phyloP scores from a whole-genome alignment of 108 stramenopile species.

The Skeletonema menzelii region DNA sequence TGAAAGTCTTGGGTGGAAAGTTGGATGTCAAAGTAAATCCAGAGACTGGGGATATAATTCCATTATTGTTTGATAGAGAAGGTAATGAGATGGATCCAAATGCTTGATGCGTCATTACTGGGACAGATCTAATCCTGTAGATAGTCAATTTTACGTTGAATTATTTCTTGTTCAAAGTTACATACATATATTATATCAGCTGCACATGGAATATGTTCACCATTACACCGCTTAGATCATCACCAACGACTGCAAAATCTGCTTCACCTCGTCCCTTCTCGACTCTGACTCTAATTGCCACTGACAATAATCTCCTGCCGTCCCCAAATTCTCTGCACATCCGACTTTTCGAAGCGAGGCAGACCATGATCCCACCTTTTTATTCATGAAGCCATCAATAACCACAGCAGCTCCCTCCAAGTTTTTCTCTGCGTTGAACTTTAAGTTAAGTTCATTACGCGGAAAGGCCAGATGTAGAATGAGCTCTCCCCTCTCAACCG shows the following conservation, averaged over 20 bases:
- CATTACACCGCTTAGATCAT: background rate
- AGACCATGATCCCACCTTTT: constrained; percentile 4
- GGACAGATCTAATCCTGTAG: background rate
- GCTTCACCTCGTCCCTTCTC: background rate
- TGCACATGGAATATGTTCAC: background rate
- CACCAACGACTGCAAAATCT: constrained; percentile 14
- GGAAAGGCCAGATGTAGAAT: constrained; percentile 8
- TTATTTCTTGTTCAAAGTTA: background rate
- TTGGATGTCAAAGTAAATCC: constrained; percentile 65
- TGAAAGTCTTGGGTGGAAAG: constrained; percentile 83
- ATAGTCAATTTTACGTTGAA: background rate
- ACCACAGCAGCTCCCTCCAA: constrained; percentile 5
- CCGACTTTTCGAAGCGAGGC: background rate
- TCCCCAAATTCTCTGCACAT: background rate
- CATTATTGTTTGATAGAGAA: constrained; percentile 66
- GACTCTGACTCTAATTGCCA: constrained; percentile 4
- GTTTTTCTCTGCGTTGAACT: constrained; percentile 14
- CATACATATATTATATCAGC: no score
- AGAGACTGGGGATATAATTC: constrained; percentile 44
- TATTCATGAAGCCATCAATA: constrained; percentile 26
- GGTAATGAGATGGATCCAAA: constrained; percentile 84
- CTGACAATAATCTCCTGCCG: constrained; percentile 7
- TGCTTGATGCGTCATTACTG: constrained; percentile 32
- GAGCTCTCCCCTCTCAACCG: constrained; percentile 16
- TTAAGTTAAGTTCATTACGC: background rate